phyloP scores from a whole-genome alignment of 176 grass and related monocot genomes.

The Oryza australiensis region DNA sequence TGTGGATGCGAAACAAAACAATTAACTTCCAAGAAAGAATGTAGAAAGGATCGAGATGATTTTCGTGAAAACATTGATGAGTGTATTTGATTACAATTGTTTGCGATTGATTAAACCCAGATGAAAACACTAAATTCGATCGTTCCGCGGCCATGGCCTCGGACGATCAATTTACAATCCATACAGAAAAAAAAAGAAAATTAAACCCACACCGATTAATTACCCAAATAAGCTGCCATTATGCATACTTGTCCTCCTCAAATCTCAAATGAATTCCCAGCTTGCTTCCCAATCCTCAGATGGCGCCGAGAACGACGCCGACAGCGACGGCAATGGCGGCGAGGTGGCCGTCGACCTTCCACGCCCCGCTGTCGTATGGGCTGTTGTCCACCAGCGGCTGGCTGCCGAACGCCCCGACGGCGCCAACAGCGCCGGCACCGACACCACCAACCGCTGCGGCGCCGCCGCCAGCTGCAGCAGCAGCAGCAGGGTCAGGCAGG shows the following conservation, averaged over 20 bases:
- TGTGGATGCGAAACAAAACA: background rate
- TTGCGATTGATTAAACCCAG: background rate
- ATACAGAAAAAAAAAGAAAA: background rate
- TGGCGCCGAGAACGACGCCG: background rate
- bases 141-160: no score
- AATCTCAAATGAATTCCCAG: background rate
- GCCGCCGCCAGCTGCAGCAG: background rate
- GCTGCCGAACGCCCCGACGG: slow-evolving; percentile 39
- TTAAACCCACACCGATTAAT: background rate
- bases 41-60: background rate
- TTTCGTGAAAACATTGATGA: background rate
- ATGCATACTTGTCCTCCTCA: background rate
- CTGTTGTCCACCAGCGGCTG: slow-evolving; percentile 83
- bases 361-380: slow-evolving; percentile 69
- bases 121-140: background rate
- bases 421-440: background rate
- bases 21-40: background rate
- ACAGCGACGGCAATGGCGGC: slow-evolving; percentile 15
- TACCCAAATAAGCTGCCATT: background rate
- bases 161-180: background rate
- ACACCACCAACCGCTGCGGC: background rate
- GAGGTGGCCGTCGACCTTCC: background rate
- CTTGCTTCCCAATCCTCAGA: background rate
- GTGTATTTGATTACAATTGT: background rate
- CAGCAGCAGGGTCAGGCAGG: background rate